Evolutionary conservation across 257 asterid species (phyloP).

Genomic region (Penstemon davidsonii): DNA sequence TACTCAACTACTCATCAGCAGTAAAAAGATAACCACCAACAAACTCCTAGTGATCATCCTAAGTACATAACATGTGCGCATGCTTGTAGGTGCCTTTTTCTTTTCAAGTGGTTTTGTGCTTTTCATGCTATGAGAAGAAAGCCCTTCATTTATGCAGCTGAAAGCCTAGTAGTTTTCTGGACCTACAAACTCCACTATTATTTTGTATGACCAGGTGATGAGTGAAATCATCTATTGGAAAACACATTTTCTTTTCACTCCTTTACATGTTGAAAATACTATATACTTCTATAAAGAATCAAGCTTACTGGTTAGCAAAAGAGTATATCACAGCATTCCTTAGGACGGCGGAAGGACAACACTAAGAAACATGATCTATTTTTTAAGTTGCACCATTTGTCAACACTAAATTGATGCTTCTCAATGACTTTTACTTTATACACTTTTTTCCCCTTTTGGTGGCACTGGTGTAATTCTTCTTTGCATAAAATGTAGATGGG

Average conservation of each 20-base stretch:
- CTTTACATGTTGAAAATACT: background rate
- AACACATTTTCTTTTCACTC: background rate
- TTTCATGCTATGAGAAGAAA: constrained; percentile 9
- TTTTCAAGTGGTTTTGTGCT: background rate
- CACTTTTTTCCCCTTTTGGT: background rate
- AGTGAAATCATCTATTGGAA: background rate
- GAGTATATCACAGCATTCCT: background rate
- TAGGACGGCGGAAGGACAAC: constrained; percentile 3
- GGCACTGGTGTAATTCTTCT: background rate
- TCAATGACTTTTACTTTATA: background rate
- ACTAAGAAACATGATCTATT: background rate
- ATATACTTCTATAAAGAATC: background rate
- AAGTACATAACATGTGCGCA: background rate
- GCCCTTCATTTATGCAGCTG: constrained; percentile 2
- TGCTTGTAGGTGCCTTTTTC: constrained; percentile 9
- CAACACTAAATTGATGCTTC: constrained; percentile 9
- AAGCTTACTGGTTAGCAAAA: background rate
- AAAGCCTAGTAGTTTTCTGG: background rate
- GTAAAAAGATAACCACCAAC: background rate
- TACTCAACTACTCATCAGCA: constrained; percentile 7
- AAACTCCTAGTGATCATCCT: background rate
- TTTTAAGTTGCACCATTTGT: background rate
- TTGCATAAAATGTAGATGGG: background rate
- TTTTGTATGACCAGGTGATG: background rate
- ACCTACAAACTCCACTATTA: too few species aligned